A percentile compares a stretch with the other conserved stretches of the same genome.
Evolutionary conservation across 2,329 filamentous ascomycete genomes (phyloP).

Genomic region (Alternaria arbusti): DNA sequence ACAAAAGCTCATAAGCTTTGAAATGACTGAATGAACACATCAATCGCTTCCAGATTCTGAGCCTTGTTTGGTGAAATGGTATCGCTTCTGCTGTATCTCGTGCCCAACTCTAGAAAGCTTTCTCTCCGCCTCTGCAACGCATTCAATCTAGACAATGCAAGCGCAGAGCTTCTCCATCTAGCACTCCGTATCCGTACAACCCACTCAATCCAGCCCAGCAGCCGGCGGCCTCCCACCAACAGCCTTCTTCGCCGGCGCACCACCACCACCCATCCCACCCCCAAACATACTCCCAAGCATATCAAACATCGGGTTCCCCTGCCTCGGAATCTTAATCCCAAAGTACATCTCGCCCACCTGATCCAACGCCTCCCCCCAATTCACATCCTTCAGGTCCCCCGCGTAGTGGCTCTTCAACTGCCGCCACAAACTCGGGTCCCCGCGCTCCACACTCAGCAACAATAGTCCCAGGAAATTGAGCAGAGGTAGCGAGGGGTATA

Average conservation of each 20-base stretch:
- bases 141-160: background rate
- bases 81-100: background rate
- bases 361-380: conserved; percentile 81
- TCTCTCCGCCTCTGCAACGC: background rate
- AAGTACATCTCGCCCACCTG: conserved; percentile 98
- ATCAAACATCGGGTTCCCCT: conserved; percentile 92
- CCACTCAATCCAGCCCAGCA: conserved; percentile 44
- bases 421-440: conserved; percentile 77
- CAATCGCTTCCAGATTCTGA: background rate
- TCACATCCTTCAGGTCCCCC: conserved; percentile 75
- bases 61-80: conserved; percentile 3
- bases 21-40: background rate
- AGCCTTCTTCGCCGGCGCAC: conserved; percentile 53
- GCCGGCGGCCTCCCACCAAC: conserved; percentile 43
- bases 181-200: background rate
- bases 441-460: conserved; percentile 82
- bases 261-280: conserved; percentile 67
- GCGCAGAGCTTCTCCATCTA: background rate
- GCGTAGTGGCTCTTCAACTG: conserved; percentile 84
- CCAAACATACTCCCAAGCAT: conserved; percentile 98
- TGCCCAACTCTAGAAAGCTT: background rate
- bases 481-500: conserved; percentile 91
- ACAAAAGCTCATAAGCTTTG: background rate
- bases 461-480: conserved; percentile 92
- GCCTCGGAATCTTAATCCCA: conserved; percentile 82